Base-by-base conservation (phyloP, 1,139 yeast species). In the Taphrina communis region DNA sequence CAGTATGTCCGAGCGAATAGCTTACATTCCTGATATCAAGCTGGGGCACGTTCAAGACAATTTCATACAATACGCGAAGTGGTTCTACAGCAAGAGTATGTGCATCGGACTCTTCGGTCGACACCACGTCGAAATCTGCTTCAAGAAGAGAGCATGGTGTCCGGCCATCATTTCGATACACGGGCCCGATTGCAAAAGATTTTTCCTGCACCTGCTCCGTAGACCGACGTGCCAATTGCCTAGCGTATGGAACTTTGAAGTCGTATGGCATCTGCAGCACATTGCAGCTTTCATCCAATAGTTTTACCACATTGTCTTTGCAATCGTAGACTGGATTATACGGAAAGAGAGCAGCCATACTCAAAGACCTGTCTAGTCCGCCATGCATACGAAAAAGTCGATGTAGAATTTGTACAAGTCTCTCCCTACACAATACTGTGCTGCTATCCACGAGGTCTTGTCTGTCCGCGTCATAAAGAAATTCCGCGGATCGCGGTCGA, bases 211-310 rank as follows among this genome's bases (percentile, higher is more conserved):
- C 11, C 11, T 87, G 79, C 4, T 82, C 77, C 55, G 88, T 81
- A 21, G 82, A 81, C 5, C 80, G 79, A 70, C 89, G 86, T 6
- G 97, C 92, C 44, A 94, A 78, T 66, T 86, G 82, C 72, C 99
- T 81, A 0, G 99, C 98, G 79, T 89, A 85, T 0, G 99, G 98
- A 50, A 92, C 79, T 0, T 96, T 89, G 71, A 93, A 80, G 76
- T 94, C 99, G 76, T 88, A 93, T 0, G 97, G 96, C 50, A 95
- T 78, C 71, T 92, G 96, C 44, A 95, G 79, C 6, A 94, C 94
- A 0, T 93, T 86, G 0, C 99, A 99, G 41, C 90, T 87, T 66
- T 86, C 83, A 75, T 94, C 98, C 71, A 95, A 79, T 0, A 94
- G 84, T 73, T 88, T 92, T 0, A 90, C 88, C 61, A 83, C 82